These are phyloP conservation scores for Curvularia eragrostidis DNA, from an alignment of 2,329 filamentous ascomycete genomes.

Conservation along the genomic window DNA sequence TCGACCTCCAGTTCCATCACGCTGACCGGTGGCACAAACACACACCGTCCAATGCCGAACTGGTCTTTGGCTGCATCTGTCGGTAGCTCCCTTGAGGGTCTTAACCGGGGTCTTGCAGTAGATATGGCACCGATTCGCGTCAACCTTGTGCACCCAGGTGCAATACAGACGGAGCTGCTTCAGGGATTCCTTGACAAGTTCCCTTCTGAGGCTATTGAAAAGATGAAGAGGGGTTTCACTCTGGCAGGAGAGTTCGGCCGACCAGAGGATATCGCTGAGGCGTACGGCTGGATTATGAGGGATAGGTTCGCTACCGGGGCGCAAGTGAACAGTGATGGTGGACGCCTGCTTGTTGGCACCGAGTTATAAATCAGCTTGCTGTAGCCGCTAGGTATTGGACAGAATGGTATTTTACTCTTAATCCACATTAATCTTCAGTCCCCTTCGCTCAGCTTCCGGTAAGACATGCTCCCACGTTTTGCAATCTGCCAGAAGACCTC, in stretches of 20 bases:
- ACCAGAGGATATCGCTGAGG: slow-evolving; percentile 52
- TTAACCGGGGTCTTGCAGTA: slow-evolving; percentile 50
- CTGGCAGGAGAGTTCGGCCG: slow-evolving; percentile 34
- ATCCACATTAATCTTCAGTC: slow-evolving; percentile 10
- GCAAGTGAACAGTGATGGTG: slow-evolving; percentile 47
- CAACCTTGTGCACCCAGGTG: slow-evolving; percentile 53
- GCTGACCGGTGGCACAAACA: slow-evolving; percentile 50
- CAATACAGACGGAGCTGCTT: slow-evolving; percentile 52
- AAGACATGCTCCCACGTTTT: slow-evolving; percentile 31
- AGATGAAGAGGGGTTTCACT: slow-evolving; percentile 26
- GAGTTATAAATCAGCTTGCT: neutral
- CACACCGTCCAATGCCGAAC: slow-evolving; percentile 43
- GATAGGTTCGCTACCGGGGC: slow-evolving; percentile 51
- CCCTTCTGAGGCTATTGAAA: slow-evolving; percentile 23
- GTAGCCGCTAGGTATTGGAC: neutral
- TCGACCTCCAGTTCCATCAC: slow-evolving; percentile 47
- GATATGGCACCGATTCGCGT: slow-evolving; percentile 54
- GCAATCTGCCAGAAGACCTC: slow-evolving; percentile 38
- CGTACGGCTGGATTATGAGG: slow-evolving; percentile 55
- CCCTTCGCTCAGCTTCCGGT: slow-evolving; percentile 22
- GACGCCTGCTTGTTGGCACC: slow-evolving; percentile 36
- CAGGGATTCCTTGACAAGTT: slow-evolving; percentile 28
- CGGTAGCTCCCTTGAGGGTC: slow-evolving; percentile 38
- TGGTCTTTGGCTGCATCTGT: slow-evolving; percentile 41
- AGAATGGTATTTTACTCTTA: neutral